Conservation (phyloP, 305 asterid genomes). For the Ilex paraguariensis region DNA sequence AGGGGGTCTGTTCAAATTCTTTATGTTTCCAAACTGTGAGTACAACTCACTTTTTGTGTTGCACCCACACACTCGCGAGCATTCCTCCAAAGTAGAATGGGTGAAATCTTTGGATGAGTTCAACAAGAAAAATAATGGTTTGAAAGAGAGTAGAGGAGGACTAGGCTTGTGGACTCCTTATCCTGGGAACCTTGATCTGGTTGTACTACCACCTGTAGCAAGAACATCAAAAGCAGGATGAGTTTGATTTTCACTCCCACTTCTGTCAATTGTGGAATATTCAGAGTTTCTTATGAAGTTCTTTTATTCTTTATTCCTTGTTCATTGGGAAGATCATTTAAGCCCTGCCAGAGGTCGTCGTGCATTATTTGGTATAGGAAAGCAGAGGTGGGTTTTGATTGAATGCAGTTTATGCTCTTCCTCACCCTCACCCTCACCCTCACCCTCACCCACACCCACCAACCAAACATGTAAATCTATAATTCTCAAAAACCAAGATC, state of each 20-base stretch:
- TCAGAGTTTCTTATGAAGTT: too few species aligned
- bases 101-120: conserved; percentile 73
- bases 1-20: conserved; percentile 51
- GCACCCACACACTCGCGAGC: conserved; percentile 90
- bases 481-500: too few species aligned
- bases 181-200: conserved; percentile 67
- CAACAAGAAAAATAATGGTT: conserved; percentile 51
- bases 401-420: too few species aligned
- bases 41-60: conserved; percentile 72
- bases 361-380: too few species aligned
- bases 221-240: conserved; percentile 96
- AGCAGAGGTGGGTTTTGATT: too few species aligned
- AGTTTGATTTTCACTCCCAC: conserved; percentile 5
- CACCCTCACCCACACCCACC: too few species aligned
- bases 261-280: not conserved
- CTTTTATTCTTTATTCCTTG: too few species aligned
- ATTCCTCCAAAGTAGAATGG: conserved; percentile 94
- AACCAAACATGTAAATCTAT: too few species aligned
- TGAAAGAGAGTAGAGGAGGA: conserved; percentile 92
- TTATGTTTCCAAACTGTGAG: conserved; percentile 94
- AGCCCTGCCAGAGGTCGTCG: too few species aligned
- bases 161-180: conserved; percentile 90
- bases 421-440: too few species aligned
- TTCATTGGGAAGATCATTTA: too few species aligned
- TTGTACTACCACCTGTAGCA: conserved; percentile 71